phyloP scores from a whole-genome alignment of 225 moss, liverwort and hornwort genomes.

The Bryum argenteum region DNA sequence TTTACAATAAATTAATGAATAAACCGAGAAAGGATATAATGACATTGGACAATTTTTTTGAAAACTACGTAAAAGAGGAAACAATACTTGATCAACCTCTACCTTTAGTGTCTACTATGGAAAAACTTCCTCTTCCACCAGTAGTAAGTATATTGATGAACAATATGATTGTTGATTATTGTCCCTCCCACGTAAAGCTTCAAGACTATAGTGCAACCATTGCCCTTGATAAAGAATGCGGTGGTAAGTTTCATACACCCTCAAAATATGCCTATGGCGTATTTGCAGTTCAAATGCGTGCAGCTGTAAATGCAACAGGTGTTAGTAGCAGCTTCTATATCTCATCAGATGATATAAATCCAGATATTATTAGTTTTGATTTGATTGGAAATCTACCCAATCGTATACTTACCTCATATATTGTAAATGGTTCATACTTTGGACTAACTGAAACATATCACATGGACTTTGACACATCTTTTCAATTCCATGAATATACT shows the following conservation, averaged over 20 bases:
- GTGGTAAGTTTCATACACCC: slow-evolving; percentile 40
- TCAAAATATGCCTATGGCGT: slow-evolving; percentile 40
- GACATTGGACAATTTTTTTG: not conserved
- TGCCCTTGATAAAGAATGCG: slow-evolving; percentile 28
- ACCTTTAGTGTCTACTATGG: not conserved
- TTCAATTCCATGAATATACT: slow-evolving; percentile 40
- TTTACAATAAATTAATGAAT: not conserved
- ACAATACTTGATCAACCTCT: not conserved
- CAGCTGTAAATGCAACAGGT: slow-evolving; percentile 30
- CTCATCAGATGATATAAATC: slow-evolving; percentile 34
- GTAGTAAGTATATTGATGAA: slow-evolving; percentile 19
- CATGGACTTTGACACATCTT: slow-evolving; percentile 41
- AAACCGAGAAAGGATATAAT: not conserved
- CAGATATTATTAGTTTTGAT: slow-evolving; percentile 44
- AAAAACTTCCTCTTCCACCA: not conserved
- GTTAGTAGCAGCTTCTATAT: slow-evolving; percentile 44
- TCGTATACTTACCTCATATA: slow-evolving; percentile 36
- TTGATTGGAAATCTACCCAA: slow-evolving; percentile 39
- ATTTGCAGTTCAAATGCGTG: slow-evolving; percentile 33
- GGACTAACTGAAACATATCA: slow-evolving; percentile 35
- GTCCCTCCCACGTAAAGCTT: slow-evolving; percentile 20
- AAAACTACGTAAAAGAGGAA: not conserved
- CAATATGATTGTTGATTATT: slow-evolving; percentile 35
- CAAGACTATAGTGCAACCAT: slow-evolving; percentile 20
- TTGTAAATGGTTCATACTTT: slow-evolving; percentile 31